Conservation (phyloP, 2,329 filamentous ascomycete species). For the Epichloe festucae region DNA sequence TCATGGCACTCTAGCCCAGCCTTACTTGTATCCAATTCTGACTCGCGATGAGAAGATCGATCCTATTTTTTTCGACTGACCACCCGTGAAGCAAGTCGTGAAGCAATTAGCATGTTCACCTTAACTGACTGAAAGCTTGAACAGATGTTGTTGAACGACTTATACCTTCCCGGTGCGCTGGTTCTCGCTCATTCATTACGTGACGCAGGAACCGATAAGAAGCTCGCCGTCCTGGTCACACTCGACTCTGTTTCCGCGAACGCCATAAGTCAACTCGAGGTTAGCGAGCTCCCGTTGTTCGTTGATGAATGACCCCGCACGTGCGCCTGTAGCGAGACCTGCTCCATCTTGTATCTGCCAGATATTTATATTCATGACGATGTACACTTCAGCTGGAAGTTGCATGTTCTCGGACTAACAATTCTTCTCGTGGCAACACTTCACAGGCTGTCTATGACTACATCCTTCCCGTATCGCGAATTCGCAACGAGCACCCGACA, state of each 20-base stretch:
- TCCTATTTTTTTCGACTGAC: not conserved
- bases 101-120: not conserved
- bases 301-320: not conserved
- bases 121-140: constrained; percentile 3
- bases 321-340: too few relatives aligned
- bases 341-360: too few relatives aligned
- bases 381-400: not conserved
- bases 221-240: constrained; percentile 74
- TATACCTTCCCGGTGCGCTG: constrained; percentile 84
- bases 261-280: constrained; percentile 68
- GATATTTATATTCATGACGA: not conserved
- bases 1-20: too few relatives aligned
- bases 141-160: constrained; percentile 84
- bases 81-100: not conserved
- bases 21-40: not conserved
- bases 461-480: constrained; percentile 69
- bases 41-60: not conserved
- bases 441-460: constrained; percentile 73
- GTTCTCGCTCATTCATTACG: constrained; percentile 89
- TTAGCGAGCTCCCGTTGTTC: constrained; percentile 21
- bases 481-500: constrained; percentile 61
- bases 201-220: constrained; percentile 77
- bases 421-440: not conserved
- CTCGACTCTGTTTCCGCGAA: constrained; percentile 63
- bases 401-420: not conserved